Base-by-base conservation (phyloP, 2,329 filamentous ascomycete genomes). In the Colletotrichum coccodes region DNA sequence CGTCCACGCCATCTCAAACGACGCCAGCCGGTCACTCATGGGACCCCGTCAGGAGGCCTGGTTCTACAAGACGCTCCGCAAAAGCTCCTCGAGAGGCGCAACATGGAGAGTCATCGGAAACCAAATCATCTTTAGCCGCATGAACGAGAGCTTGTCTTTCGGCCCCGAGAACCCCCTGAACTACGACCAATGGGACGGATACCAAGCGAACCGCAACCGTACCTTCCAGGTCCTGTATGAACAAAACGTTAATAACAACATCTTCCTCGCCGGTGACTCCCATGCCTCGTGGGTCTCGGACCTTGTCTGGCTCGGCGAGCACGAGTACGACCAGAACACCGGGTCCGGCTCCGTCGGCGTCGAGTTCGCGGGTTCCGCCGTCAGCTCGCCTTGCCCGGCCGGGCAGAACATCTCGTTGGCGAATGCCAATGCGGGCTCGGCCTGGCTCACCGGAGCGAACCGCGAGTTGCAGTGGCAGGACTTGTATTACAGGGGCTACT, bases 401-500 rank as follows among this genome's bases (percentile, higher is more conserved):
- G 68, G 68, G 16, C 64, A 68, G 3, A 70, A 68, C 1, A 28
- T 36, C 23, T 32, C 67, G 18, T 16, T 63, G n/a, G 64, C 30
- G 7, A 30, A 28, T 6, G 64, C 68, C 1, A 42, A 47, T 4
- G 32, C 30, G 3, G 59, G 46, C 14, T 49, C 52, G 1, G 32
- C 63, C 0, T 66, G 52, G 58, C 32, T 70, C 21, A 68, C 64
- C 5, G 65, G 7, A 6, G 83, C 72, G 26, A 94, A 92, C 77
- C 79, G 82, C 0, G 90, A 92, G 76, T 81, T 94, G 53, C 89
- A 92, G 74, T 94, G 91, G 92, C 88, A 91, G 72, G 91, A 94
- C 65, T 77, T 90, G 8, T 94, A 92, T 77, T 94, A 93, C 77
- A 85, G 91, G 21, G 92, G 92, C 1, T 94, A 94, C 79, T 93